phyloP scores from a whole-genome alignment of 2,329 filamentous ascomycete species.

The Cladorrhinum sp. region DNA sequence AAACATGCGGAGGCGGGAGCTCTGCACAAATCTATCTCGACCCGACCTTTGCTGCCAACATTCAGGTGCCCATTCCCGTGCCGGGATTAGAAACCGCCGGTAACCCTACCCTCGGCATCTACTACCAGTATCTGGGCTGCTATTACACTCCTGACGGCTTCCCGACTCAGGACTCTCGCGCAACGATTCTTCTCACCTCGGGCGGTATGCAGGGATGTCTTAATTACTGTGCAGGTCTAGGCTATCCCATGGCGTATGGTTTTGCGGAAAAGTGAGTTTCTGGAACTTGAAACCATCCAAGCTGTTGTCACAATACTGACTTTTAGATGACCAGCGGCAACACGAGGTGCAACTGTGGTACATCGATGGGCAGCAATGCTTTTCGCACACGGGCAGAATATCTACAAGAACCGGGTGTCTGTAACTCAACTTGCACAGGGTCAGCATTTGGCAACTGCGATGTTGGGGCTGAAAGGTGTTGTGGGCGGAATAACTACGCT shows the following conservation, averaged over 20 bases:
- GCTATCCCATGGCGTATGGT: conserved; percentile 20
- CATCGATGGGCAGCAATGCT: conserved; percentile 10
- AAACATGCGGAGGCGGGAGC: conserved; percentile 29
- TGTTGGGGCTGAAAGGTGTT: conserved; percentile 26
- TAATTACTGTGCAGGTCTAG: conserved; percentile 17
- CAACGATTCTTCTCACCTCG: conserved; percentile 5
- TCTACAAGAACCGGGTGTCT: conserved; percentile 7
- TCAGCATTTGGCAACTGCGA: conserved; percentile 24
- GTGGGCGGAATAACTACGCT: conserved; percentile 32
- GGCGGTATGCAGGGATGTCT: conserved; percentile 15
- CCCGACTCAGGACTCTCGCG: conserved; percentile 11
- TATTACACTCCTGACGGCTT: conserved; percentile 24
- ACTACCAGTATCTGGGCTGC: conserved; percentile 30
- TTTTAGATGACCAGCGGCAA: neutral
- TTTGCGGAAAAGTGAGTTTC: conserved; percentile 4
- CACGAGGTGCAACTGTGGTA: conserved; percentile 21
- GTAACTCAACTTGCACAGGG: conserved; percentile 9
- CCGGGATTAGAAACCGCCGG: neutral
- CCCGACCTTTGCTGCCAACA: conserved; percentile 27
- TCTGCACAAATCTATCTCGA: conserved; percentile 30
- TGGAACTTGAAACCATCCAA: no score
- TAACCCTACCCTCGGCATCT: conserved; percentile 5
- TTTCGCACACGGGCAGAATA: conserved; percentile 15
- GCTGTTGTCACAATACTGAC: neutral
- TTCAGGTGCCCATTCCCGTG: conserved; percentile 5